Base-by-base conservation (phyloP, 2,329 filamentous ascomycete species). In the Talaromyces sp. region DNA sequence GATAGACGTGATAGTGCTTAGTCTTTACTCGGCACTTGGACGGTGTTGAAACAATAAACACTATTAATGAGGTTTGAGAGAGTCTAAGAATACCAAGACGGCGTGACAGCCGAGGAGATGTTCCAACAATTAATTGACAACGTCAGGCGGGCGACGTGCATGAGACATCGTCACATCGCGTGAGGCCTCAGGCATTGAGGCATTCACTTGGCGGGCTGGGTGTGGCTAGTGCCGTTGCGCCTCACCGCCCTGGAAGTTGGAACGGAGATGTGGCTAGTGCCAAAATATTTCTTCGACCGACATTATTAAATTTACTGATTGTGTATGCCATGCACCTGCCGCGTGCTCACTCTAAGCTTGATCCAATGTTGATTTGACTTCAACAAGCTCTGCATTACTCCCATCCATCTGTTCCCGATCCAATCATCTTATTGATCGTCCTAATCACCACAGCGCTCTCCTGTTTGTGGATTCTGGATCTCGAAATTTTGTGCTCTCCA, bases 201-300 rank as follows among this genome's bases (percentile, higher is more conserved):
- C 11, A 15, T n/a, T n/a, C n/a, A n/a, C n/a, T n/a, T n/a, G n/a
- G n/a, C n/a, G 7, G 6, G 9, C n/a, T 31, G n/a, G 19, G 10
- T 37, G 28, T 58, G 40, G 50, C 46, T 46, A 31, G 17, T 11
- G 2, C 7, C n/a, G 11, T 4, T 4, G 10, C 35, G n/a, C n/a
- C n/a, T 46, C 53, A 56, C 53, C 53, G 53, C 53, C 53, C 46
- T n/a, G 19, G 21, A n/a, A n/a, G n/a, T n/a, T n/a, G n/a, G n/a
- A n/a, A 11, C 17, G 35, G 40, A 35, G 9, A n/a, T 46, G 53
- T 55, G 53, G 53, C 40, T 46, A 28, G 31, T 55, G 53, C 21
- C 41, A 39, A 48, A 46, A 48, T 37, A 46, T 46, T 52, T 56
- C 40, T 36, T 8, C n/a, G 11, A 35, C 33, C 19, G 19, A 25